A percentile compares a stretch with the other conserved stretches of the same genome.
Conservation (phyloP, 2,329 filamentous ascomycete species). For the Rosellinia necatrix region DNA sequence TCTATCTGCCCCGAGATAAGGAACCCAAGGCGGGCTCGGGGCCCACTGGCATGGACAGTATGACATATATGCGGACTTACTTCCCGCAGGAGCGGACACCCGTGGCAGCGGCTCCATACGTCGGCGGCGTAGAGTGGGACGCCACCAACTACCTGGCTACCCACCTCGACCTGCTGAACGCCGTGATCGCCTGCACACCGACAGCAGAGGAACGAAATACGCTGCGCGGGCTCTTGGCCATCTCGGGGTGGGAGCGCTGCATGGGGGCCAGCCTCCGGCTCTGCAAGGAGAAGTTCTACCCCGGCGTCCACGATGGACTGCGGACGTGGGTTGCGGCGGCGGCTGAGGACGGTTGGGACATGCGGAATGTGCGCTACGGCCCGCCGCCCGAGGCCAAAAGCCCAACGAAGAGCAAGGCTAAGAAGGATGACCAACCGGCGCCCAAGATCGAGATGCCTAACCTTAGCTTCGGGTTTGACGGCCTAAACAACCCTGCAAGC, state of each 20-base stretch:
- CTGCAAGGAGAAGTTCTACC: constrained; percentile 98
- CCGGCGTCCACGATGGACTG: constrained; percentile 84
- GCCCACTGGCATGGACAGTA: constrained; percentile 47
- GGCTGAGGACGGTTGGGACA: constrained; percentile 85
- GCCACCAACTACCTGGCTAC: constrained; percentile 95
- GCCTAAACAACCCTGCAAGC: constrained; percentile 22
- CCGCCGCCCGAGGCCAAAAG: constrained; percentile 51
- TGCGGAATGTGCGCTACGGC: constrained; percentile 78
- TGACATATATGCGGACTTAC: constrained; percentile 68
- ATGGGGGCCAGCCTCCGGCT: constrained; percentile 84
- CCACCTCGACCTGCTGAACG: constrained; percentile 91
- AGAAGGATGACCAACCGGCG: constrained; percentile 55
- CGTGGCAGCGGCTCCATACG: constrained; percentile 91
- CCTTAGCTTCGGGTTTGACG: constrained; percentile 54
- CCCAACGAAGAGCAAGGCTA: constrained; percentile 52
- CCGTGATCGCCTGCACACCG: constrained; percentile 80
- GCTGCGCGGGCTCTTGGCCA: constrained; percentile 75
- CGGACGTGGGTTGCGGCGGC: constrained; percentile 90
- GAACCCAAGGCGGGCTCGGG: constrained; percentile 41
- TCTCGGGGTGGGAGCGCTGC: constrained; percentile 89
- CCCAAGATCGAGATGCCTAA: constrained; percentile 66
- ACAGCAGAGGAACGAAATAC: constrained; percentile 71
- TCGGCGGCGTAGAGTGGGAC: constrained; percentile 98
- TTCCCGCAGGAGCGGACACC: constrained; percentile 88
- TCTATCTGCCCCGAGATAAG: constrained; percentile 64